Evolutionary conservation across 257 asterid species (phyloP).

Genomic region (Fraxinus anomala): DNA sequence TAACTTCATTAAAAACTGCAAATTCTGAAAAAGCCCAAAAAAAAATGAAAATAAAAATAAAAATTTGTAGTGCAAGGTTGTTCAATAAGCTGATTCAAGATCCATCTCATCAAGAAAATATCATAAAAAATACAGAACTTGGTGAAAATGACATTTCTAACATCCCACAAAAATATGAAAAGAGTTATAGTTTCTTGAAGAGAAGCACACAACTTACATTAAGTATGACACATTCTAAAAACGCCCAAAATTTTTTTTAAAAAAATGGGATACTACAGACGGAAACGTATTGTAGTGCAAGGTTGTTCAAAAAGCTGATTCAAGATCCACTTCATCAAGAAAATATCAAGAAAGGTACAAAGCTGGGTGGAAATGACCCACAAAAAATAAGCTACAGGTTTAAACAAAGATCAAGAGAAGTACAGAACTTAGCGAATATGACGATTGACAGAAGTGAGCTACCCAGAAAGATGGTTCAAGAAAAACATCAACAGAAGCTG

Average conservation of each 20-base stretch:
- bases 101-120: neutral
- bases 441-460: neutral
- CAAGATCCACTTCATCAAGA: too few relatives aligned
- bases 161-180: neutral
- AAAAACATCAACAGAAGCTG: constrained; percentile 7
- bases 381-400: neutral
- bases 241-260: too few relatives aligned
- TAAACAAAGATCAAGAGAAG: neutral
- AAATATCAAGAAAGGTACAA: too few relatives aligned
- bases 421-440: neutral
- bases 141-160: neutral
- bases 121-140: neutral
- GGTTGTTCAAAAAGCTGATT: neutral
- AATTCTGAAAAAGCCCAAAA: constrained; percentile 22
- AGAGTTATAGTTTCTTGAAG: too few relatives aligned
- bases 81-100: neutral
- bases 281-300: neutral
- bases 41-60: neutral
- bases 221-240: neutral
- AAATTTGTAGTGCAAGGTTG: neutral
- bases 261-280: neutral
- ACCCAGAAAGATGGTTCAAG: neutral
- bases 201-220: neutral
- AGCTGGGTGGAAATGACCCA: constrained; percentile 18
- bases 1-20: constrained; percentile 19